Base-by-base conservation (phyloP, 2,329 filamentous ascomycete genomes). In the Eurotiales sp. region DNA sequence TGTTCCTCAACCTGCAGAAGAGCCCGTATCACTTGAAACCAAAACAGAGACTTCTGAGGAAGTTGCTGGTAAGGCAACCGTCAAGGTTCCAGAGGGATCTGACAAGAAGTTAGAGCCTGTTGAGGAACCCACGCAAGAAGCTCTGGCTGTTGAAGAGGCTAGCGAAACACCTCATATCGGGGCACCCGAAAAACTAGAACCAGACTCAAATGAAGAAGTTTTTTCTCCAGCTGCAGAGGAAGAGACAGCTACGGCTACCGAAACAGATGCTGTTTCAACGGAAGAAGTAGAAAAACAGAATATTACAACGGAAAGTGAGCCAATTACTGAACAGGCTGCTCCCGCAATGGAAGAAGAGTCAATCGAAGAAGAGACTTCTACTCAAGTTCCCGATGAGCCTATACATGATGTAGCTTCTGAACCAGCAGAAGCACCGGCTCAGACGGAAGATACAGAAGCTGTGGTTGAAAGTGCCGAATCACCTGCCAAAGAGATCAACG, bases 11-110 rank as follows among this genome's bases (percentile, higher is more conserved):
- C 39, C 40, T 4, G 37, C 52, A 22, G n/a, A 48, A 8, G 53
- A 59, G 21, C 23, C 45, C 8, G 17, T 32, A 11, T 29, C 51
- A 14, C 46, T 46, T 11, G 46, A 56, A 29, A 14, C 55, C 12
- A 47, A 40, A 34, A 53, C 55, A 27, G 48, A 49, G 19, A 15
- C 44, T 44, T 19, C 11, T n/a, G 25, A 21, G 3, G 47, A 48
- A 23, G 30, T 49, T n/a, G 49, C 41, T 23, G 44, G 30, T 41
- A 46, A 50, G 8, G 40, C 46, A 19, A 40, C 48, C 12, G 30
- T 39, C 12, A 12, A 46, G 25, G 15, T 25, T 10, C 11, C 14
- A 22, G 23, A 30, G 27, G 34, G 11, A 17, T 6, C 12, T 3
- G 45, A 40, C 7, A n/a, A n/a, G 8, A 22, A 21, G 8, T 15